Evolutionary conservation across 768 basidiomycete genomes (phyloP).

Genomic region (Pholiota conissans): DNA sequence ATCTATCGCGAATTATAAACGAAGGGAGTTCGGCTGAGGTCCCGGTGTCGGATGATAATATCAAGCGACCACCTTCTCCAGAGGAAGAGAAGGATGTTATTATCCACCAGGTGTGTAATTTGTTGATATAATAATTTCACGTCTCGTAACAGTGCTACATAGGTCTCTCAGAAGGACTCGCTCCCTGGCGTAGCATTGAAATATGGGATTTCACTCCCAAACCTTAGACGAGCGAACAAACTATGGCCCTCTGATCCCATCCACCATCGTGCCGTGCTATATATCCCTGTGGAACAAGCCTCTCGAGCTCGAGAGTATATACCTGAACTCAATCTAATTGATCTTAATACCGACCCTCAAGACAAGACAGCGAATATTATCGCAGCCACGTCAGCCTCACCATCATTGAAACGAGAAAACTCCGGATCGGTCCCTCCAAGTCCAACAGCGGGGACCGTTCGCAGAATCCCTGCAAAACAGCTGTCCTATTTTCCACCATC

Average conservation of each 20-base stretch:
- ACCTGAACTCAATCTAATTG: slow-evolving; percentile 24
- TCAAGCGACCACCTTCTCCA: slow-evolving; percentile 9
- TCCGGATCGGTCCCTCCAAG: slow-evolving; percentile 17
- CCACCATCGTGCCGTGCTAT: slow-evolving; percentile 79
- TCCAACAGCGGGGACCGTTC: slow-evolving; percentile 31
- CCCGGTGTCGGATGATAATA: slow-evolving; percentile 18
- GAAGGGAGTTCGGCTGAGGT: slow-evolving; percentile 30
- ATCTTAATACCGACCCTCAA: slow-evolving; percentile 22
- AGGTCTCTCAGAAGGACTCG: slow-evolving; percentile 78
- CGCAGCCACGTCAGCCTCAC: slow-evolving; percentile 14
- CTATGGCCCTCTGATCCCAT: slow-evolving; percentile 94
- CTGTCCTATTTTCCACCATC: slow-evolving; percentile 59
- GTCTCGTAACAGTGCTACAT: slow-evolving; percentile 5
- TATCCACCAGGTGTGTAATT: slow-evolving; percentile 52
- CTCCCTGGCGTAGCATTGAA: slow-evolving; percentile 85
- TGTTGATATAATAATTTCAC: slow-evolving; percentile 13
- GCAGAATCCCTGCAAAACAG: slow-evolving; percentile 48
- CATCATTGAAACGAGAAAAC: slow-evolving; percentile 11
- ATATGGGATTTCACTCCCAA: slow-evolving; percentile 83
- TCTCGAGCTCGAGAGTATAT: slow-evolving; percentile 41
- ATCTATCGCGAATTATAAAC: slow-evolving; percentile 38
- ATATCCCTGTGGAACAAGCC: slow-evolving; percentile 72
- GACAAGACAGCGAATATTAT: slow-evolving; percentile 10
- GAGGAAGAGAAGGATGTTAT: slow-evolving; percentile 53
- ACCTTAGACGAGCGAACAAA: slow-evolving; percentile 85